Conservation (phyloP, 192 early-diverging fungal species). For the Gonapodya sp. region DNA sequence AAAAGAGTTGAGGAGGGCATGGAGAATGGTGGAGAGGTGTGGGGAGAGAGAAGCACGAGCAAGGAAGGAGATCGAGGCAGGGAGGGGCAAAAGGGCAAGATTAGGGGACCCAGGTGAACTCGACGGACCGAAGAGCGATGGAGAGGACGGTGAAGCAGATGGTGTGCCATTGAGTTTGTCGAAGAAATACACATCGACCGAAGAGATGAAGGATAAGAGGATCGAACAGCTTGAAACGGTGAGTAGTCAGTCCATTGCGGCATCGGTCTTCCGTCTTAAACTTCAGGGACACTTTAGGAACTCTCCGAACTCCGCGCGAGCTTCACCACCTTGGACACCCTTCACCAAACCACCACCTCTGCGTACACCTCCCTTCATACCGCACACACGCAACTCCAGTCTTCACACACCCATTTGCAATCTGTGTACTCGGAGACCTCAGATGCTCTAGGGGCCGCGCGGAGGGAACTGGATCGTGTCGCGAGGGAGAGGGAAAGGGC, state of each 20-base stretch:
- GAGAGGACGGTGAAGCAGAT: not conserved
- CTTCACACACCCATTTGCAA: not conserved
- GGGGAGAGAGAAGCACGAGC: not conserved
- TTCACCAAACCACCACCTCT: not conserved
- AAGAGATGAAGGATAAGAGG: constrained; percentile 32
- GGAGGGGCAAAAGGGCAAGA: too few species aligned
- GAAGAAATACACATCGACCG: constrained; percentile 26
- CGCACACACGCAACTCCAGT: not conserved
- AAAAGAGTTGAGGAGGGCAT: not conserved
- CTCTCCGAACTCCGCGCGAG: not conserved
- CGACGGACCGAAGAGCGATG: not conserved
- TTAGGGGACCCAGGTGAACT: not conserved
- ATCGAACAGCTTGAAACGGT: not conserved
- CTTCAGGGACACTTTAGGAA: not conserved
- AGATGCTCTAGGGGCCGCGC: not conserved
- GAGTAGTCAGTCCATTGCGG: not conserved
- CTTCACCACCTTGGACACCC: not conserved
- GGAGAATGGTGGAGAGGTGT: not conserved
- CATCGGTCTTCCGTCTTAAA: not conserved
- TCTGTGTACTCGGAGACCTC: not conserved
- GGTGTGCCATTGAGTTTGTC: constrained; percentile 1
- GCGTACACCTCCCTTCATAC: not conserved
- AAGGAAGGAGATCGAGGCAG: not conserved
- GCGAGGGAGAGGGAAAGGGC: not conserved
- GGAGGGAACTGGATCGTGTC: not conserved